A percentile compares a stretch with the other conserved stretches of the same genome.
These are phyloP conservation scores for Salvia sclarea DNA, from an alignment of 305 asterid species.

Conservation along the genomic window DNA sequence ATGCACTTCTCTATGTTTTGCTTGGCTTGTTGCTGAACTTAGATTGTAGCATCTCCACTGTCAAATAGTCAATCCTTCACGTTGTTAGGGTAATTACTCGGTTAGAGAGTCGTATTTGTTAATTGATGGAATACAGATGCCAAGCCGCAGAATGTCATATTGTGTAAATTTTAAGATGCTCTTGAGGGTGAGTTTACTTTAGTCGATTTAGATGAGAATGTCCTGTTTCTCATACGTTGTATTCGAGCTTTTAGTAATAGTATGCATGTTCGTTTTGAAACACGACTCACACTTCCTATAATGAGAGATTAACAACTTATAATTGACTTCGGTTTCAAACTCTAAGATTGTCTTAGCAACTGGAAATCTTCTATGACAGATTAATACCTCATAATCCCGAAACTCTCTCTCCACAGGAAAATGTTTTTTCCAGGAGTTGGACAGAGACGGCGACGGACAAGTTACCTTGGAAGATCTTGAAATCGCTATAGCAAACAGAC, in stretches of 20 bases:
- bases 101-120: background rate
- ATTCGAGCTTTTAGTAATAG: background rate
- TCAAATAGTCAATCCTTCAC: background rate
- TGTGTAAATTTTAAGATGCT: background rate
- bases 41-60: too few species aligned
- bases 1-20: background rate
- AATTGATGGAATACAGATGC: background rate
- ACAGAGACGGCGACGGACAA: conserved; percentile 95
- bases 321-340: too few species aligned
- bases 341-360: background rate
- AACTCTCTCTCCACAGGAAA: conserved; percentile 47
- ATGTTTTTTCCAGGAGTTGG: conserved; percentile 90
- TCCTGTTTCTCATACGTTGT: background rate
- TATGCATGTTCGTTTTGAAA: too few species aligned
- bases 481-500: conserved; percentile 82
- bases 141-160: background rate
- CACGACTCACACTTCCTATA: too few species aligned
- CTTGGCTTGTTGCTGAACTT: conserved; percentile 7
- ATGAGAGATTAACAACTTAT: too few species aligned
- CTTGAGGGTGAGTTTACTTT: background rate
- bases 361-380: too few species aligned
- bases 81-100: background rate
- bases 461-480: conserved; percentile 95
- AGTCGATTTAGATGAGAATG: background rate
- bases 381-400: background rate